Evolutionary conservation across 2,329 filamentous ascomycete genomes (phyloP).

Genomic region (Annulohypoxylon truncatum): DNA sequence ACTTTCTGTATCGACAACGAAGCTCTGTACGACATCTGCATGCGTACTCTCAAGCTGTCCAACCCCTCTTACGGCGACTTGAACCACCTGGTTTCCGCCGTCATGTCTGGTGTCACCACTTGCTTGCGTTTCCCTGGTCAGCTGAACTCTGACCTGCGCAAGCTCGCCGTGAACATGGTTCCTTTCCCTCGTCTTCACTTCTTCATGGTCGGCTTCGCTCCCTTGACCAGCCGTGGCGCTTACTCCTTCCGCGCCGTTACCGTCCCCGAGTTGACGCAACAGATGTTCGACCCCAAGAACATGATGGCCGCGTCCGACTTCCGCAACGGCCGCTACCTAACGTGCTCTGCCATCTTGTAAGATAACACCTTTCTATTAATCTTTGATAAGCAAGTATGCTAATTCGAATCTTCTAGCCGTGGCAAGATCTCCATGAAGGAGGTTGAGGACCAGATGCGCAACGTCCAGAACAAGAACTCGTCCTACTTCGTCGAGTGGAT

Average conservation of each 20-base stretch:
- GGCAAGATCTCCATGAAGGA: constrained; percentile 99
- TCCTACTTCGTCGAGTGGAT: constrained; percentile 99
- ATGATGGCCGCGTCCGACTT: constrained; percentile 99
- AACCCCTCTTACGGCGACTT: constrained; percentile 99
- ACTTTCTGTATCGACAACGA: constrained; percentile 99
- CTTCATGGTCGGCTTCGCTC: constrained; percentile 99
- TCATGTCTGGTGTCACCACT: constrained; percentile 99
- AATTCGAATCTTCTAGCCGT: constrained; percentile 68
- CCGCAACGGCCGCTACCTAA: constrained; percentile 99
- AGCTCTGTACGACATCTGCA: constrained; percentile 99
- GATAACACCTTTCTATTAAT: constrained; percentile 48
- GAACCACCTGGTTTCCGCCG: constrained; percentile 98
- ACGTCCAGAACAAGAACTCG: constrained; percentile 99
- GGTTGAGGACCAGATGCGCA: constrained; percentile 99
- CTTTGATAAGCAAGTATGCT: constrained; percentile 30
- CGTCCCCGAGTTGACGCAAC: constrained; percentile 98
- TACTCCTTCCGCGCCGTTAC: constrained; percentile 97
- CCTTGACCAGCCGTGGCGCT: constrained; percentile 91
- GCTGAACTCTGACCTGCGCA: constrained; percentile 99
- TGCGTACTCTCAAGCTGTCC: constrained; percentile 98
- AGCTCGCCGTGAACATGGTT: constrained; percentile 99
- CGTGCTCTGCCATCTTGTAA: constrained; percentile 98
- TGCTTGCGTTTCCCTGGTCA: constrained; percentile 99
- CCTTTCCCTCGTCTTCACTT: constrained; percentile 99
- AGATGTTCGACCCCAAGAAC: constrained; percentile 99